Evolutionary conservation across 2,329 filamentous ascomycete genomes (phyloP).

Genomic region (Nemania sp.): DNA sequence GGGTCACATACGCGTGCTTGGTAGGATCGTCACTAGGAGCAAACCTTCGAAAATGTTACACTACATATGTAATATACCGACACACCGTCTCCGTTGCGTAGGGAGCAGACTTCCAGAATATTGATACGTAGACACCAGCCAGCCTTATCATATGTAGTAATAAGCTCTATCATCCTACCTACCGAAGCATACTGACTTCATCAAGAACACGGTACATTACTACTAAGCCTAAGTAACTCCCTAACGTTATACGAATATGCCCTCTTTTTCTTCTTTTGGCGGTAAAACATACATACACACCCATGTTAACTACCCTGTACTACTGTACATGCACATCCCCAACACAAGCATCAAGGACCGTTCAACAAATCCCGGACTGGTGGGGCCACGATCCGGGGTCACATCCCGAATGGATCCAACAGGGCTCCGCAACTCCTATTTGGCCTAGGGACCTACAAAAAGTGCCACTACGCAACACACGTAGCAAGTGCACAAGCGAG

Average conservation of each 20-base stretch:
- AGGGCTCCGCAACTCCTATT: not conserved
- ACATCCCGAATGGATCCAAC: slow-evolving; percentile 14
- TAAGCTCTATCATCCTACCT: not conserved
- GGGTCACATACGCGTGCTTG: slow-evolving; percentile 19
- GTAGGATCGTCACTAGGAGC: slow-evolving; percentile 32
- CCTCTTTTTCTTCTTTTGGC: slow-evolving; percentile 8
- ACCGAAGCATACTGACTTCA: not conserved
- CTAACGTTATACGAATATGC: not conserved
- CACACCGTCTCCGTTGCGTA: not conserved
- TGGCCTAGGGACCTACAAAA: slow-evolving; percentile 3
- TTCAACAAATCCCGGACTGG: slow-evolving; percentile 9
- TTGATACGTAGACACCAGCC: not conserved
- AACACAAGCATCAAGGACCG: slow-evolving; percentile 10
- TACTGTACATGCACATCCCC: not conserved
- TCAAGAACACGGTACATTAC: not conserved
- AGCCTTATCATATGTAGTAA: not conserved
- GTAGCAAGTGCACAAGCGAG: slow-evolving; percentile 16
- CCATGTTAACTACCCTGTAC: not conserved
- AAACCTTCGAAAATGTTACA: slow-evolving; percentile 3
- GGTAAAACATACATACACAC: not conserved
- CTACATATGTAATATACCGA: not conserved
- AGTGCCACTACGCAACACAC: not conserved
- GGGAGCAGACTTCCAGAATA: not conserved
- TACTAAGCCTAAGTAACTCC: too few relatives aligned
- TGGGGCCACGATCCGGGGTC: slow-evolving; percentile 22